A percentile compares a stretch with the other conserved stretches of the same genome.
Conservation (phyloP, 179 eudicot species). For the Carnegiea gigantea region DNA sequence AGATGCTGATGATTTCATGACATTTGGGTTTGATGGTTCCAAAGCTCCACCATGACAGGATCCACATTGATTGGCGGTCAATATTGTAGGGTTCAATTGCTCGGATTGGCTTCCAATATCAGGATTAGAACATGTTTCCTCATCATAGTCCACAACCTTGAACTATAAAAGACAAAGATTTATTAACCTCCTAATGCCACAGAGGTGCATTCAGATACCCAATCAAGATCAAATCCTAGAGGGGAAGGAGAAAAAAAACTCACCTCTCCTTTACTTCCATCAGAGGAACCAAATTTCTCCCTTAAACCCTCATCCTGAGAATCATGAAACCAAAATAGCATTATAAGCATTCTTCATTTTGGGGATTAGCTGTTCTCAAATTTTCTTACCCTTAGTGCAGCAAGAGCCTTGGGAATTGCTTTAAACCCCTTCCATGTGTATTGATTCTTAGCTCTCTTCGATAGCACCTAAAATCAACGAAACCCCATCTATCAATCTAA, state of each 20-base stretch:
- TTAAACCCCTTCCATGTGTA: constrained; percentile 85
- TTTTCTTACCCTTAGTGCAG: constrained; percentile 56
- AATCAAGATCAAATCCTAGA: background rate
- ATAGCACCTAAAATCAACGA: constrained; percentile 50
- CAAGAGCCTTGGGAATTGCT: constrained; percentile 66
- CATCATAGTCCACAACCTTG: constrained; percentile 63
- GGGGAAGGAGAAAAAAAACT: constrained; percentile 7
- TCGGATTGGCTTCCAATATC: constrained; percentile 51
- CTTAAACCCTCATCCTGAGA: constrained; percentile 70
- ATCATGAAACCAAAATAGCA: constrained; percentile 1
- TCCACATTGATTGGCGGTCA: too few relatives aligned
- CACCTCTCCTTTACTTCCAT: constrained; percentile 48
- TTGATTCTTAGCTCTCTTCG: constrained; percentile 75
- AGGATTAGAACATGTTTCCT: constrained; percentile 41
- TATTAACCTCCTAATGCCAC: background rate
- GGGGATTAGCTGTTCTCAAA: background rate
- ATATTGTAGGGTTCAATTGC: constrained; percentile 28
- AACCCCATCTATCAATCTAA: background rate
- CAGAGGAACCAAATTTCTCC: constrained; percentile 42
- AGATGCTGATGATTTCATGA: constrained; percentile 34
- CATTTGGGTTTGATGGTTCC: constrained; percentile 29
- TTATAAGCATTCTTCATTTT: background rate
- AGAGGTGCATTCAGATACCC: background rate
- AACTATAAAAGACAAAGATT: constrained; percentile 14
- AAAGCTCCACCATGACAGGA: too few relatives aligned